Evolutionary conservation across 805 yeast species (phyloP).

Genomic region (Candida nemodendra): DNA sequence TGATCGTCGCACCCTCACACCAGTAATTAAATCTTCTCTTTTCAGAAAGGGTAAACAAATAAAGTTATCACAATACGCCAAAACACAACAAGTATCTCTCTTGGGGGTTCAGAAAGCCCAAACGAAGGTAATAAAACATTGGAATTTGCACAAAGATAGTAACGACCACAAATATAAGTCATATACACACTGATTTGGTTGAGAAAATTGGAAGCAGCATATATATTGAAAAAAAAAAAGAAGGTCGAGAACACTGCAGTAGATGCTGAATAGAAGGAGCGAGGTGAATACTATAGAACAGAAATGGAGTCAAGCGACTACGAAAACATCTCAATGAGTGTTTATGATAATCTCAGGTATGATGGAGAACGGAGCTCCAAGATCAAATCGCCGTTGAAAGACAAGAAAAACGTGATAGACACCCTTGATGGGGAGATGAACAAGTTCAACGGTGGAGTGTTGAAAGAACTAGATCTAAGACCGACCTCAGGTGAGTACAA

Average conservation of each 20-base stretch:
- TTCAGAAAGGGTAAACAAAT: neutral
- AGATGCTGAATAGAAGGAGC: too few relatives aligned
- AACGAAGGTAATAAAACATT: too few relatives aligned
- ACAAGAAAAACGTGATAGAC: slow-evolving; percentile 17
- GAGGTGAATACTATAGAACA: slow-evolving; percentile 2
- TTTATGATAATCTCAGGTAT: slow-evolving; percentile 9
- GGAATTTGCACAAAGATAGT: too few relatives aligned
- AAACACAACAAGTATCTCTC: too few relatives aligned
- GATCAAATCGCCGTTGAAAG: slow-evolving; percentile 17
- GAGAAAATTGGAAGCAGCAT: too few relatives aligned
- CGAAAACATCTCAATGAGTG: slow-evolving; percentile 17
- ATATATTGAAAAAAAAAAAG: too few relatives aligned
- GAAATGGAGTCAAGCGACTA: slow-evolving; percentile 23
- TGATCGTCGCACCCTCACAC: neutral
- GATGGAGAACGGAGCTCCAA: slow-evolving; percentile 3
- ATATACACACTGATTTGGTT: too few relatives aligned
- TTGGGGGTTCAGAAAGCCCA: too few relatives aligned
- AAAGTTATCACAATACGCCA: too few relatives aligned
- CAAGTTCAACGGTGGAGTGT: neutral
- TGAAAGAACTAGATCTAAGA: neutral
- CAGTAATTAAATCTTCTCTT: neutral
- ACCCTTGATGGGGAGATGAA: neutral
- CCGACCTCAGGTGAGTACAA: slow-evolving; percentile 17
- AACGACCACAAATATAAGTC: too few relatives aligned
- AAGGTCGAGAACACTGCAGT: too few relatives aligned